Base-by-base conservation (phyloP, 2,329 filamentous ascomycete species). In the Pseudopithomyces maydicus region DNA sequence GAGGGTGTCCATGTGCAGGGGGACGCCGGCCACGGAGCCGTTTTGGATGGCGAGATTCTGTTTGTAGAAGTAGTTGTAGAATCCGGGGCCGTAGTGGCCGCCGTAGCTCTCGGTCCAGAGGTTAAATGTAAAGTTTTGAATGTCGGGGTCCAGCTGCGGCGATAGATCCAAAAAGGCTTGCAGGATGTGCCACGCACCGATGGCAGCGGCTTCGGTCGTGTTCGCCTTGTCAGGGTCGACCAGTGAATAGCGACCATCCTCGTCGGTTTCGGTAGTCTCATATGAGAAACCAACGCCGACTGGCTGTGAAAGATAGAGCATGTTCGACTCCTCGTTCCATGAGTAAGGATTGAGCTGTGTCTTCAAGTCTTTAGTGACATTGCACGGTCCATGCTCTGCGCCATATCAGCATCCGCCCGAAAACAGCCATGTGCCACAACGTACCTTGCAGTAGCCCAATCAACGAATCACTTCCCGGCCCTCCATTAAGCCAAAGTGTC, bases 61-160 rank as follows among this genome's bases (percentile, higher is more conserved):
- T 43, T 85, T 73, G 55, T 84, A 81, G 70, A 86, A 85, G 63
- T 85, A 80, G 56, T 82, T 80, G 74, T 80, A 85, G 71, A 85
- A 85, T 26, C 74, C 76, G 1, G 82, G 81, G 3, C 81, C 81
- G 58, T 83, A 83, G 63, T 82, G 81, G 38, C 81, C 80, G 36
- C 67, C 66, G 43, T 76, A 76, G 56, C 63, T 69, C 69, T 82
- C 67, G 70, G 81, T 74, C 81, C 81, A 69, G 74, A 83, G 45
- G 48, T 74, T 74, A 55, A 85, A 85, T 3, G 78, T 81, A 58
- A 81, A 81, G 23, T 82, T 84, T 50, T 78, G 78, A 55, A 84
- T 79, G 20, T 77, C 79, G 2, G 76, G 74, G 59, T 85, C 83
- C 14, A 86, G 70, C 53, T 74, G 70, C 1, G 73, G 73, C 8